Conservation (phyloP, 805 yeast genomes). For the Candida silvatica region DNA sequence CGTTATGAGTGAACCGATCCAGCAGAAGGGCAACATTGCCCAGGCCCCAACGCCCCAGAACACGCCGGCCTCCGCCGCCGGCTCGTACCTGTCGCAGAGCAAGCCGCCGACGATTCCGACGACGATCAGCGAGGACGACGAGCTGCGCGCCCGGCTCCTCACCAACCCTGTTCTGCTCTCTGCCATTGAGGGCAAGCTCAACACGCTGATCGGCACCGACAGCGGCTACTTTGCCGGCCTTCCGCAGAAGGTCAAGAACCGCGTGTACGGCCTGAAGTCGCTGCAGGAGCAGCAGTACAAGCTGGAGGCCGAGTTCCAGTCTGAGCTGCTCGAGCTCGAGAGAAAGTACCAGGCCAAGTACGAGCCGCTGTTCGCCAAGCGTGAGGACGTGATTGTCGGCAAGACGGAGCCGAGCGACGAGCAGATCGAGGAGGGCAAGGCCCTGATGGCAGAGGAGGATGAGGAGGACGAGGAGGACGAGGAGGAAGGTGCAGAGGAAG, state of each 20-base stretch:
- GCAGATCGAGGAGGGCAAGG: constrained; percentile 74
- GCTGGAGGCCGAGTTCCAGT: constrained; percentile 86
- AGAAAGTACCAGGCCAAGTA: constrained; percentile 66
- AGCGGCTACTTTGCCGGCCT: constrained; percentile 78
- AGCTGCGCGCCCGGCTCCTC: constrained; percentile 29
- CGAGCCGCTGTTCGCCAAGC: constrained; percentile 65
- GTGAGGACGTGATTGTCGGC: constrained; percentile 70
- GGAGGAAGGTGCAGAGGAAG: constrained; percentile 34
- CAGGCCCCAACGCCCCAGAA: constrained; percentile 98
- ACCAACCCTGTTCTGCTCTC: constrained; percentile 76
- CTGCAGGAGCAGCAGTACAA: constrained; percentile 73
- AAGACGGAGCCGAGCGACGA: constrained; percentile 65
- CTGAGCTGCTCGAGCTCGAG: constrained; percentile 80
- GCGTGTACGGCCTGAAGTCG: constrained; percentile 76
- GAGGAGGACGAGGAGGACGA: constrained; percentile 29
- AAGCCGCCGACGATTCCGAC: constrained; percentile 51
- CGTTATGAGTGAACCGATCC: constrained; percentile 3
- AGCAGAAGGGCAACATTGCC: constrained; percentile 52
- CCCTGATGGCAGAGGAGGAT: constrained; percentile 41
- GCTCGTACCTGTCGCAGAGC: constrained; percentile 53
- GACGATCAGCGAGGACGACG: constrained; percentile 68
- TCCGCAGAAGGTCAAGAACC: constrained; percentile 61
- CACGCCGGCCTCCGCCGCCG: constrained; percentile 85
- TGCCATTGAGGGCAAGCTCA: constrained; percentile 84
- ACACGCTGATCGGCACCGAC: constrained; percentile 74